Evolutionary conservation across 192 early-diverging fungal genomes (phyloP).

Genomic region (Podila epicladia): DNA sequence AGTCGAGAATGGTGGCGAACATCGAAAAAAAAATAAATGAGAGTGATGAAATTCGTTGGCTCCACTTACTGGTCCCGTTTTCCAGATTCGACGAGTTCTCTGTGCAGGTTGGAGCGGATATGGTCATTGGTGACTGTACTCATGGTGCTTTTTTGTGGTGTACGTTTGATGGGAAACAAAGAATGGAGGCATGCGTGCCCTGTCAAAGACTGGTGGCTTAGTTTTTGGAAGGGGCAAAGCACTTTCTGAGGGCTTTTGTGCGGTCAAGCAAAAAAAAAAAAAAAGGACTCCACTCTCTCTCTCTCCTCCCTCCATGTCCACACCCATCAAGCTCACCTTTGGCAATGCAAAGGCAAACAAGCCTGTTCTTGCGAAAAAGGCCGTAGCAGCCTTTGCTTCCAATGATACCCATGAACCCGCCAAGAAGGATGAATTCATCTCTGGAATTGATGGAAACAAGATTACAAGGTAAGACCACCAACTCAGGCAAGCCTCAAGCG

Average conservation of each 20-base stretch:
- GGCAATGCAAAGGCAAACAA: constrained; percentile 4
- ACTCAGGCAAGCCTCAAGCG: not conserved
- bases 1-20: not conserved
- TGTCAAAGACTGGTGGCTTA: not conserved
- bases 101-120: constrained; percentile 36
- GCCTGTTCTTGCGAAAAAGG: constrained; percentile 20
- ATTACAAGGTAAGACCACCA: constrained; percentile 48
- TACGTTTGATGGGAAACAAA: not conserved
- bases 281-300: too few species aligned
- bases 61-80: constrained; percentile 39
- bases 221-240: not conserved
- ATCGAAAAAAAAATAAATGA: too few species aligned
- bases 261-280: too few species aligned
- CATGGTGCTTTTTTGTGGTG: constrained; percentile 9
- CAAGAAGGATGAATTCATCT: constrained; percentile 49
- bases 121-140: constrained; percentile 41
- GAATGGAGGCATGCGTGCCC: too few species aligned
- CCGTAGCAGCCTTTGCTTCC: constrained; percentile 32
- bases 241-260: too few species aligned
- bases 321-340: constrained; percentile 35
- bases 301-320: not conserved
- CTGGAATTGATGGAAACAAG: constrained; percentile 60
- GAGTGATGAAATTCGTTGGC: not conserved
- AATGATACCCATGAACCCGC: constrained; percentile 49
- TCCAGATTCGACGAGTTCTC: constrained; percentile 48